Evolutionary conservation across 2,329 filamentous ascomycete species (phyloP).

Genomic region (Colletotrichum echinochloae): DNA sequence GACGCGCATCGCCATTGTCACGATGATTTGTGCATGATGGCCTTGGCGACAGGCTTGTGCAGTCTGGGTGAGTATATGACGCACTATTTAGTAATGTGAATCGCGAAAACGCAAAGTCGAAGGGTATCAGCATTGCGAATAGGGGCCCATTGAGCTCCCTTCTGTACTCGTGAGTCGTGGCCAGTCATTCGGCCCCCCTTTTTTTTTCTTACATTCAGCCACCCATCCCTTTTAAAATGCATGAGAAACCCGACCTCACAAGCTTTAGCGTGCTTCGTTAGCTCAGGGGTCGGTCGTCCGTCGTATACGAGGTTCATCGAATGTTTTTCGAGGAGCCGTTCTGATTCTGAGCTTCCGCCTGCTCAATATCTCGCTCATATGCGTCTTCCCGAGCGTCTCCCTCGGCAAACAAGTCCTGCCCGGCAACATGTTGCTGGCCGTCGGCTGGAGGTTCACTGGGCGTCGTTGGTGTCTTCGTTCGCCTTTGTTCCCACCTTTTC

Average conservation of each 20-base stretch:
- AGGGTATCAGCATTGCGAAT: neutral
- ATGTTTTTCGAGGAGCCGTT: no score
- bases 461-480: slow-evolving; percentile 5
- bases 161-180: neutral
- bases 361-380: no score
- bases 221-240: neutral
- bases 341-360: neutral
- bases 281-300: neutral
- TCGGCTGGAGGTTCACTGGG: neutral
- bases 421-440: neutral
- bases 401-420: neutral
- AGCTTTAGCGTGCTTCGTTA: neutral
- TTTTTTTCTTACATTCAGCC: neutral
- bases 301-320: neutral
- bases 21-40: no score
- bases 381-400: neutral
- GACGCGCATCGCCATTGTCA: neutral
- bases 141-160: neutral
- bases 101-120: neutral
- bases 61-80: neutral
- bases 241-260: neutral
- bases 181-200: no score
- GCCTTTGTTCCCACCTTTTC: slow-evolving; percentile 23
- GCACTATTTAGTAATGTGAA: no score
- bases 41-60: no score